Conservation (phyloP, 108 stramenopile species). For the Skeletonema grethae region DNA sequence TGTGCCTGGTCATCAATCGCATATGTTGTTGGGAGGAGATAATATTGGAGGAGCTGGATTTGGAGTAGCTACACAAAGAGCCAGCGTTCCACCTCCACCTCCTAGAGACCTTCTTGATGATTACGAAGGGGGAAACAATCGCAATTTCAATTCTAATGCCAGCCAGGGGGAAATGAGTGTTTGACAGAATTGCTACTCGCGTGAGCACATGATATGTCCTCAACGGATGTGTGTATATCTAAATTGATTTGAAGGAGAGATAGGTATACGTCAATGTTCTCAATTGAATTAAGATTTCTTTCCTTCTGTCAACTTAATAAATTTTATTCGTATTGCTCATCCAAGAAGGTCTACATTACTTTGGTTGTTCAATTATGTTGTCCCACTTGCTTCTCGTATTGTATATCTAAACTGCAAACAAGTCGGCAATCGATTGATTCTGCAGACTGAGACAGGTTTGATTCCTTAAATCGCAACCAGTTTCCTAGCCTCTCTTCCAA, state of each 20-base stretch:
- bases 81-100: constrained; percentile 2
- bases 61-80: constrained; percentile 8
- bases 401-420: not conserved
- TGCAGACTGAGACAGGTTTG: not conserved
- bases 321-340: constrained; percentile 5
- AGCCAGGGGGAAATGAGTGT: constrained; percentile 47
- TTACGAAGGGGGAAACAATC: constrained; percentile 4
- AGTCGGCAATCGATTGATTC: not conserved
- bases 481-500: not conserved
- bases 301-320: constrained; percentile 1
- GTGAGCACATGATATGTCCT: not conserved
- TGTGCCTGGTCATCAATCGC: constrained; percentile 28
- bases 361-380: not conserved
- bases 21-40: constrained; percentile 47
- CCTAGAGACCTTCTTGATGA: constrained; percentile 41
- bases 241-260: not conserved
- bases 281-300: not conserved
- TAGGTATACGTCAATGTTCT: not conserved
- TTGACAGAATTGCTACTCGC: not conserved
- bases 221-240: no score
- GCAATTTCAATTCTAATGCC: constrained; percentile 1
- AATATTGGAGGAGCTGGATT: constrained; percentile 7
- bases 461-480: not conserved
- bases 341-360: not conserved
- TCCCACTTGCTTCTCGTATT: not conserved